Base-by-base conservation (phyloP, 345 rosid species). In the Camelina neglecta region DNA sequence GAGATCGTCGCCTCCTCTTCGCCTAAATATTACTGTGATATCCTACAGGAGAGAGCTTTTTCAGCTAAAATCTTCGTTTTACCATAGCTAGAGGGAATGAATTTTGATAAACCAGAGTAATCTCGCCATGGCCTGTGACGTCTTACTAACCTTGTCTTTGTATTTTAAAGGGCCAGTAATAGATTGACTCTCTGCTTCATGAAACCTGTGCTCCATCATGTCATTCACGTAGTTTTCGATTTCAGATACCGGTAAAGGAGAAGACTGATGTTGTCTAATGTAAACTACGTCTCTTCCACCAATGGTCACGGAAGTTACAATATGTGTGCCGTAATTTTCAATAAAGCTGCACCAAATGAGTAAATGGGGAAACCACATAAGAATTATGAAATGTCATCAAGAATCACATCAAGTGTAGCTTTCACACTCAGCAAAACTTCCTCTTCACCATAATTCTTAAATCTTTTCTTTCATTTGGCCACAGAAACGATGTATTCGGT, bases 1-100 rank as follows among this genome's bases (percentile, higher is more conserved):
- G 47, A 95, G 93, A 83, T 95, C 97, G 54, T 95, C 99, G 15
- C 99, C 99, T 72, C 99, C 99, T 83, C 99, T 89, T 83, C 99
- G 82, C 88, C 99, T 83, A 80, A 89, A 95, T 72, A 95, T 95
- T 59, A 95, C 98, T 75, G 99, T 90, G 60, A 92, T 92, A 79
- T 95, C 97, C 99, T 95, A 87, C 94, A 92, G 79, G 60, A 87
- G 79, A 73, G 68, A 83, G 67, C 66, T 76, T 59, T 67, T 77
- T 74, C 80, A 71, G 75, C 65, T 55, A 51, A 50, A n/a, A 60
- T 26, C 53, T 66, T 57, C 39, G 39, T 29, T 10, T 63, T 42
- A 38, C 16, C 62, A 62, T 67, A 47, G 11, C 10, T 15, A 6
- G 18, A 29, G 2, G 20, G 42, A 36, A 51, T 6, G 2, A 6